Evolutionary conservation across 192 early-diverging fungal genomes (phyloP).

Genomic region (Coemansia sp.): DNA sequence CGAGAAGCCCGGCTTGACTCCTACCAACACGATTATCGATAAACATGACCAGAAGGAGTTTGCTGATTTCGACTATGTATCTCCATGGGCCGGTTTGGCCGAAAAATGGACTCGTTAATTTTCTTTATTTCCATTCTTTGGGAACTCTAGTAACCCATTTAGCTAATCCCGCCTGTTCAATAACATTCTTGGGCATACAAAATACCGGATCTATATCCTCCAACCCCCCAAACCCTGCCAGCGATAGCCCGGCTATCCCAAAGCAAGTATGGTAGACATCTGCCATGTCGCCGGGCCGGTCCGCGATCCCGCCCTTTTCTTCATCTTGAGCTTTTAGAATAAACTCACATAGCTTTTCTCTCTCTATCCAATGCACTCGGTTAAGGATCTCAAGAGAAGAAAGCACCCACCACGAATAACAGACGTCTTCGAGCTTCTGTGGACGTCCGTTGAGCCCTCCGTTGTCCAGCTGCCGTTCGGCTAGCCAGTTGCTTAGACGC

Average conservation of each 20-base stretch:
- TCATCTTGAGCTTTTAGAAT: constrained; percentile 82
- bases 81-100: constrained; percentile 73
- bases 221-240: constrained; percentile 76
- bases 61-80: constrained; percentile 87
- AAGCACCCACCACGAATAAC: constrained; percentile 99
- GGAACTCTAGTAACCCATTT: constrained; percentile 31
- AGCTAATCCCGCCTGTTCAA: constrained; percentile 55
- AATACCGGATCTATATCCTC: constrained; percentile 86
- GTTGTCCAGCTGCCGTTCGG: constrained; percentile 84
- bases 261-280: constrained; percentile 98
- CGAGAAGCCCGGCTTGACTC: constrained; percentile 90
- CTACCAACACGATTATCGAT: constrained; percentile 78
- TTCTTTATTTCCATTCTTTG: constrained; percentile 14
- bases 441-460: constrained; percentile 96
- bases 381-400: constrained; percentile 81
- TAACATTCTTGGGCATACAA: constrained; percentile 73
- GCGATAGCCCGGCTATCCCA: constrained; percentile 85
- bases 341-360: constrained; percentile 69
- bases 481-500: constrained; percentile 87
- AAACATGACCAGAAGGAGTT: constrained; percentile 91
- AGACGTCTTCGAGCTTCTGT: constrained; percentile 95
- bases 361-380: constrained; percentile 82
- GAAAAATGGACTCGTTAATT: constrained; percentile 53
- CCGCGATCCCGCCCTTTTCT: constrained; percentile 88
- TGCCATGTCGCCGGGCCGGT: constrained; percentile 84